Evolutionary conservation across 2,329 filamentous ascomycete genomes (phyloP), one percentile per base, ranked within the genome.

Genomic region (Acrodontium crateriforme): DNA sequence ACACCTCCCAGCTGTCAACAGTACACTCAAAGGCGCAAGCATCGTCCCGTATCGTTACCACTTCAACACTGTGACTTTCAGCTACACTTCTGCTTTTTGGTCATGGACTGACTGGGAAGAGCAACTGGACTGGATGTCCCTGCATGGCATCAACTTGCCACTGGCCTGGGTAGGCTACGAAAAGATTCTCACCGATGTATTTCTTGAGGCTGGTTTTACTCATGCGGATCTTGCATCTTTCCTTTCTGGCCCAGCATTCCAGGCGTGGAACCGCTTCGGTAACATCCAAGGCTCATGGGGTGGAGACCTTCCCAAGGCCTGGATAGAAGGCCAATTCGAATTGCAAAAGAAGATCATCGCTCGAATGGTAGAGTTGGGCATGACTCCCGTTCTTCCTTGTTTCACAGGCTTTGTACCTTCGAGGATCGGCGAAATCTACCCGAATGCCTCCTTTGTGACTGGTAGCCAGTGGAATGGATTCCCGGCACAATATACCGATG

Each of bases 1-100:
- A 3, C 24, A 37, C 5, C 46, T 60, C 4, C 46, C 58, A 1
- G 26, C 28, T 3, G 36, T 53, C 8, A 39, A 49, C 17, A 23
- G 30, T 1, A 53, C 55, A 2, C 43, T 63, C 11, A 38, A 42
- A 9, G 59, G 60, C 9, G 46, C 52, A 2, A 62, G 58, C 16
- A 47, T 55, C 13, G 58, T 64, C 18, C 56, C 56, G 2, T 64
- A 56, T 54, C 44, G 60, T 25, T 67, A 67, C 39, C 58, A 63
- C 38, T 64, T 65, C 38, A 67, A 67, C 35, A 64, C 61, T 57
- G 63, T 68, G 2, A 67, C 63, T 0, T 66, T 65, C 39, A 65
- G 60, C 2, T 68, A 67, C 37, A 64, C 61, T 3, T 47, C 55
- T 3, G 55, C 62, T 1, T 67, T 65, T 42, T 68, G 62, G 61